Evolutionary conservation across 2,329 filamentous ascomycete genomes (phyloP), one percentile per base, ranked within the genome.

Genomic region (Myriosclerotinia duriaeana): DNA sequence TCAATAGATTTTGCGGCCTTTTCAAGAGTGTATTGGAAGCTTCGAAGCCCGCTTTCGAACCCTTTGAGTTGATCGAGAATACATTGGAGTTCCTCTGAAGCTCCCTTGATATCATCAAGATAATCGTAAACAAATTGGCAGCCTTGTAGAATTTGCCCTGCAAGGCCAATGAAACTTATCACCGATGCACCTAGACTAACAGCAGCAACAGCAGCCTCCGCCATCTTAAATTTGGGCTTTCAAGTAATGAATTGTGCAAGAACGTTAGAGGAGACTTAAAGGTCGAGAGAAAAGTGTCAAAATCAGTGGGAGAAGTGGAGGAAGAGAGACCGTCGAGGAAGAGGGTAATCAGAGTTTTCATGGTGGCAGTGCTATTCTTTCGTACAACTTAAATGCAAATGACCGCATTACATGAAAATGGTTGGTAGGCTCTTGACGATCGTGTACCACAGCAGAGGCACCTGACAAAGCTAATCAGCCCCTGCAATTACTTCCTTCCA

Each of bases 401-500:
- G 22, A 38, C 56, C 44, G 30, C 20, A 60, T 22, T 22, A n/a
- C 12, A 38, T 50, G 8, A 50, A 34, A 36, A 20, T 50, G 20
- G 15, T 20, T 60, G 30, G 20, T 7, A 38, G 30, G n/a, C 12
- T 26, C 14, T 60, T 38, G 14, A 50, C n/a, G 26, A 38, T 36
- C n/a, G 12, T 50, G n/a, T 38, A 38, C 7, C 44, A 26, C n/a
- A 50, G 30, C 58, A 50, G 20, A 50, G 30, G n/a, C 12, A 36
- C 30, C 48, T 60, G 30, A 48, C 1, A 22, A 48, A 12, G 0
- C 30, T 60, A 60, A 50, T 8, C 44, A 65, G 42, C 20, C 36
- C 15, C 17, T 22, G 44, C 60, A 58, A 64, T 5, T 22, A 59
- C 55, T 54, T 54, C 46, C 34, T 66, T 67, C 67, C 65, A 67